A percentile compares a stretch with the other conserved stretches of the same genome.
Evolutionary conservation across 2,329 filamentous ascomycete genomes (phyloP).

Genomic region (Raffaelea deltoideospora): DNA sequence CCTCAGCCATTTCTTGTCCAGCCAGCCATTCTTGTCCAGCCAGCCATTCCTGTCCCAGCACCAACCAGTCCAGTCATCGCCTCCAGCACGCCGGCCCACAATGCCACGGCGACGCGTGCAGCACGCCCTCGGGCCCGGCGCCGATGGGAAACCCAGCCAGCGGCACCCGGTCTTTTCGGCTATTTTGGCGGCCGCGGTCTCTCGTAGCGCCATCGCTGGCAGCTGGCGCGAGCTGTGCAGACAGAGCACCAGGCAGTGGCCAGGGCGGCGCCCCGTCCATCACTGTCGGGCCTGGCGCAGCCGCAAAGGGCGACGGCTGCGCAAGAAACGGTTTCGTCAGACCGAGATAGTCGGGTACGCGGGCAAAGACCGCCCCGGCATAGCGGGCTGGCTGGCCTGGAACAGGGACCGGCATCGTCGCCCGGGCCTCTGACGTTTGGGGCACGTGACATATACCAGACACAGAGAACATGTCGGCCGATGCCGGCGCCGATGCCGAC

Average conservation of each 20-base stretch:
- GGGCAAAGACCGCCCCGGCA: constrained; percentile 5
- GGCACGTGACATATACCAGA: too few species aligned
- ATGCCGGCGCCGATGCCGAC: too few species aligned
- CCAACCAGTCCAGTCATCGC: not conserved
- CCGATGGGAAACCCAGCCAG: constrained; percentile 24
- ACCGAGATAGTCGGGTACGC: constrained; percentile 6
- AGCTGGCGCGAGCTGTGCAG: not conserved
- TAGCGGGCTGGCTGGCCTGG: not conserved
- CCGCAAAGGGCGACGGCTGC: not conserved
- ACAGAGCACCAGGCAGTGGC: not conserved
- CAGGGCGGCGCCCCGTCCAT: not conserved
- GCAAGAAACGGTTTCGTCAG: constrained; percentile 3
- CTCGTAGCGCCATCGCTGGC: not conserved
- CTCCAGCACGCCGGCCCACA: constrained; percentile 2
- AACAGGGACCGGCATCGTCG: too few species aligned
- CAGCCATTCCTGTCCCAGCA: too few species aligned
- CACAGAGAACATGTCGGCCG: too few species aligned
- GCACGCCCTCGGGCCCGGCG: constrained; percentile 21
- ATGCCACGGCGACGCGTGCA: constrained; percentile 5
- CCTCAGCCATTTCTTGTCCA: too few species aligned
- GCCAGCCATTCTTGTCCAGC: too few species aligned
- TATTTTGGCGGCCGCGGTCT: not conserved
- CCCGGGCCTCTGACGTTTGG: too few species aligned
- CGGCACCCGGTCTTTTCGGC: constrained; percentile 1
- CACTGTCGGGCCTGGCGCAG: too few species aligned